phyloP scores from a whole-genome alignment of 352 stramenopile genomes.

The Bremia lactucae region DNA sequence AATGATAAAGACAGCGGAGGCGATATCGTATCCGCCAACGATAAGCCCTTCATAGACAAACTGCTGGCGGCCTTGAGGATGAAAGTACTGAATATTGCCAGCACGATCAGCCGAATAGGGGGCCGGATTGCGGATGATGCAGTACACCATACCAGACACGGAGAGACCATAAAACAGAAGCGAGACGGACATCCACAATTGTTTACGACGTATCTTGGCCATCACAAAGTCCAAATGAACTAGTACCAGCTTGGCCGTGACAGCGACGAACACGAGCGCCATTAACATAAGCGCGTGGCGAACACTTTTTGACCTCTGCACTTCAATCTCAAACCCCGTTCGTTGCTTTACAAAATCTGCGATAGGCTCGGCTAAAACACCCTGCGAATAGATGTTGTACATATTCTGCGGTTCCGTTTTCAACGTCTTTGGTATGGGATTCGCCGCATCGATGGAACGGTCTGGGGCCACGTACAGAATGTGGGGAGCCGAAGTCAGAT shows the following conservation, averaged over 20 bases:
- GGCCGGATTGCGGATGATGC: slow-evolving; percentile 81
- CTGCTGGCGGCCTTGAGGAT: slow-evolving; percentile 71
- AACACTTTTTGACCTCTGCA: slow-evolving; percentile 63
- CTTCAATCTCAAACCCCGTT: slow-evolving; percentile 65
- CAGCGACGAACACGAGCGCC: slow-evolving; percentile 21
- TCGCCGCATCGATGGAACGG: slow-evolving; percentile 36
- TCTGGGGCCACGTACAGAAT: slow-evolving; percentile 67
- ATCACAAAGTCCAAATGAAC: slow-evolving; percentile 62
- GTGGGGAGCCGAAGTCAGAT: slow-evolving; percentile 70
- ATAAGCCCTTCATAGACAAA: slow-evolving; percentile 81
- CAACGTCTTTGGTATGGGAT: slow-evolving; percentile 39
- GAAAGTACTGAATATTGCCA: slow-evolving; percentile 81
- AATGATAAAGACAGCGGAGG: slow-evolving; percentile 60
- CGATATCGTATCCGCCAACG: slow-evolving; percentile 57
- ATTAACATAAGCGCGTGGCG: slow-evolving; percentile 35
- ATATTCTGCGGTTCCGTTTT: slow-evolving; percentile 42
- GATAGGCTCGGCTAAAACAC: slow-evolving; percentile 61
- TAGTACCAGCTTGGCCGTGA: slow-evolving; percentile 52
- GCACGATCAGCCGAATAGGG: slow-evolving; percentile 59
- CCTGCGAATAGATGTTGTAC: slow-evolving; percentile 72
- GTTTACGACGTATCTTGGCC: slow-evolving; percentile 61
- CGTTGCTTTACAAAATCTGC: slow-evolving; percentile 67
- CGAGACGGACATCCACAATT: slow-evolving; percentile 82
- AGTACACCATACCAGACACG: slow-evolving; percentile 84
- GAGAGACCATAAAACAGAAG: slow-evolving; percentile 82